Evolutionary conservation across 306 rosid species (phyloP), one percentile per base, ranked within the genome.

Genomic region (Corylus avellana): DNA sequence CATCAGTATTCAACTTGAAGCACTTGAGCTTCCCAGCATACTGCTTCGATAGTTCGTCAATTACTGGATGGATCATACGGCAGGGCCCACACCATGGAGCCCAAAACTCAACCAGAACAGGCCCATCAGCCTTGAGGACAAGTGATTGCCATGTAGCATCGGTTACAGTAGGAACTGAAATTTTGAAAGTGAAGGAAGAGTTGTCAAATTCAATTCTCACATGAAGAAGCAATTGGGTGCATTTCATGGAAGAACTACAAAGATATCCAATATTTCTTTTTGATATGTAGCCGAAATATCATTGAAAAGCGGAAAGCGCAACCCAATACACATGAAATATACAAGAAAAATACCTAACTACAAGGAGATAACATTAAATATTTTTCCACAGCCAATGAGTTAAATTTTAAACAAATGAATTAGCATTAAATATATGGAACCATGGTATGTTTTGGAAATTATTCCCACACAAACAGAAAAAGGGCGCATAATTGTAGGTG

Each of bases 21-120:
- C 78, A 75, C 12, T 59, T 57, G 58, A 75, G 39, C 70, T 59
- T 75, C 25, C 78, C 78, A 46, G 46, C 59, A 29, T 62, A 76
- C 14, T 76, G 50, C 48, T 64, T 27, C 18, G 73, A 16, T 20
- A 64, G 50, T 62, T 76, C 73, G 7, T 61, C 49, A 18, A 76
- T 50, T 64, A 76, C 73, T 10, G 79, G 54, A 67, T 77, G 80
- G 37, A 77, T 35, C 55, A 77, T 66, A 14, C 66, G 80, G 54
- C 74, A 66, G 3, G 74, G 74, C 44, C 80, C 66, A 35, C 80
- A 76, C 79, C 66, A 77, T 7, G 74, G 32, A 47, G 74, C 80
- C 80, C 80, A 77, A 51, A 76, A 76, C 72, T 63, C 72, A 25
- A 76, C 79, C 22, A 47, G 79, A 37, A 46, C 50, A 18, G 79